Base-by-base conservation (phyloP, 176 grass and related monocot species). In the Triticum monococcum region DNA sequence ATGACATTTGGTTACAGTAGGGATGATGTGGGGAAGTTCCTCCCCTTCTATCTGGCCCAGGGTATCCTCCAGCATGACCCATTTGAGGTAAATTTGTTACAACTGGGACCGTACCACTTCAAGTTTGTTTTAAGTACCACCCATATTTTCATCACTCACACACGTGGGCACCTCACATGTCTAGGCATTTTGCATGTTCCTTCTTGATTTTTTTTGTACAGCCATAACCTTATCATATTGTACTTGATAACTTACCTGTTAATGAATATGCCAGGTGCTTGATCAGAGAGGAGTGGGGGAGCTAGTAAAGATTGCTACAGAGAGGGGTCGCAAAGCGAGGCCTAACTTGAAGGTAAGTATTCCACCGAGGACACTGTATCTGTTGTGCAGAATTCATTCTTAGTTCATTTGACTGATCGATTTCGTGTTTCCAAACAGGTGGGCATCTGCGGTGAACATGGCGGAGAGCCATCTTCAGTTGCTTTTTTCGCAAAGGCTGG, bases 1-100 rank as follows among this genome's bases (percentile, higher is more conserved):
- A 99, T 99, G 97, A 94, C 97, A 16, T 99, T 99, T 56, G 97
- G 97, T 71, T 99, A 99, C 78, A 99, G 97, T 50, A 94, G 97
- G 72, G 97, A 99, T 83, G 97, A 99, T 84, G 97, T 89, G 22
- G 97, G 92, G 22, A 99, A 97, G 81, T 99, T 99, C 79, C 87
- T 99, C 43, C 94, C 97, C 24, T 87, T 99, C 75, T 99, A 99
- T 72, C 85, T 99, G 24, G 80, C 85, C 75, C 87, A 99, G 88
- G 97, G 97, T 88, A 97, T 99, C 80, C 94, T 99, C 80, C 94
- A 99, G 86, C 91, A 93, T 83, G 97, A 99, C 85, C 97, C 97
- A 10, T 99, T 99, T 72, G 94, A 99, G 97, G 97, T 99, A 99
- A 83, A 59, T 30, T 82, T 61, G 67, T 69, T 81, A 14, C 22